Conservation (phyloP, 2,329 filamentous ascomycete genomes). For the Helotiales sp. region DNA sequence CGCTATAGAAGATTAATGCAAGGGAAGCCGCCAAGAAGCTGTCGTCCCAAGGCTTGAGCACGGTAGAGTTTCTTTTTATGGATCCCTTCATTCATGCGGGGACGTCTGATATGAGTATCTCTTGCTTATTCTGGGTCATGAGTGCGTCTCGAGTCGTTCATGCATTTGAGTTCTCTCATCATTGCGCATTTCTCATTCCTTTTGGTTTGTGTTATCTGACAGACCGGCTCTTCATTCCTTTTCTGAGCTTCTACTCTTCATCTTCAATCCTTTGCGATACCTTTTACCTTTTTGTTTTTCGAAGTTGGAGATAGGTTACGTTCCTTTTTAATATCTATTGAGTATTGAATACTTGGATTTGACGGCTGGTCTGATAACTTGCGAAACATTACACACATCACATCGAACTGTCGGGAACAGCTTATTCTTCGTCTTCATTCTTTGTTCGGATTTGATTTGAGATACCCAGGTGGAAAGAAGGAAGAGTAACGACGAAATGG, state of each 20-base stretch:
- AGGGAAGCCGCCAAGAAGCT: background rate
- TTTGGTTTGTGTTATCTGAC: too few relatives aligned
- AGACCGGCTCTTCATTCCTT: background rate
- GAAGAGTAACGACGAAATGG: background rate
- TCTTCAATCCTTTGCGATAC: too few relatives aligned
- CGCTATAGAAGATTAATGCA: background rate
- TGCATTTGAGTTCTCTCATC: background rate
- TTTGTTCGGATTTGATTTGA: background rate
- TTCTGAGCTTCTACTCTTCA: background rate
- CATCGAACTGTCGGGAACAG: background rate
- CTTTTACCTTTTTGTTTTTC: too few relatives aligned
- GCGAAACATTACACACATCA: background rate
- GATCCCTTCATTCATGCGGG: background rate
- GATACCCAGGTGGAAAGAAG: background rate
- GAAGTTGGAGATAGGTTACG: slow-evolving; percentile 1
- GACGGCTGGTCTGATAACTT: background rate
- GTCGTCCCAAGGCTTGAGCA: background rate
- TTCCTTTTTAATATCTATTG: background rate
- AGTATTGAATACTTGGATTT: background rate
- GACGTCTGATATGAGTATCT: background rate
- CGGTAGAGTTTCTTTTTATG: background rate
- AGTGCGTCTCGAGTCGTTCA: background rate
- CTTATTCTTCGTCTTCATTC: background rate
- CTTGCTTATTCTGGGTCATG: background rate
- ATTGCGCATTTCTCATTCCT: background rate